A percentile compares a stretch with the other conserved stretches of the same genome.
phyloP scores from a whole-genome alignment of 2,329 filamentous ascomycete genomes.

The Trichoderma gracile region DNA sequence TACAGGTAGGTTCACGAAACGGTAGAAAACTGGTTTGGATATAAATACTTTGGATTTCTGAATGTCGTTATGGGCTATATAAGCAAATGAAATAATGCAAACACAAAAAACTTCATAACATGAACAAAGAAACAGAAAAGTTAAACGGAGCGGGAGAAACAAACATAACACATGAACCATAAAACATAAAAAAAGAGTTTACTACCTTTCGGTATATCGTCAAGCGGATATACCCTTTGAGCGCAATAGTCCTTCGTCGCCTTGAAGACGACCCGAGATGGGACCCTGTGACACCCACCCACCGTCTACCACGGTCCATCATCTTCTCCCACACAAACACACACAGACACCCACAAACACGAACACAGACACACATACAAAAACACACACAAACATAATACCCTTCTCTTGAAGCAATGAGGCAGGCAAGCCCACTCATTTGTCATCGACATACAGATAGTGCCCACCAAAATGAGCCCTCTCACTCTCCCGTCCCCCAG shows the following conservation, averaged over 20 bases:
- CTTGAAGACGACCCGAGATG: neutral
- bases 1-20: neutral
- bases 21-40: neutral
- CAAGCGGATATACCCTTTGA: neutral
- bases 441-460: constrained; percentile 2
- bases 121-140: neutral
- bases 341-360: too few species aligned
- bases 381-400: neutral
- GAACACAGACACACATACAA: too few species aligned
- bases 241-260: neutral
- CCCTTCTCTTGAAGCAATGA: neutral
- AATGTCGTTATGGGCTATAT: neutral
- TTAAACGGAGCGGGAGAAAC: too few species aligned
- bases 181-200: neutral
- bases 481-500: neutral
- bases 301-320: too few species aligned
- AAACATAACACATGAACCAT: neutral
- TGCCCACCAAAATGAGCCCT: neutral
- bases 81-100: neutral
- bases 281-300: too few species aligned
- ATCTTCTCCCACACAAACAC: too few species aligned
- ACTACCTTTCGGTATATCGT: neutral
- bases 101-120: neutral
- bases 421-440: neutral
- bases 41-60: neutral